These are phyloP conservation scores for Cladosporium sp. DNA, from an alignment of 2,329 filamentous ascomycete genomes.

Conservation along the genomic window DNA sequence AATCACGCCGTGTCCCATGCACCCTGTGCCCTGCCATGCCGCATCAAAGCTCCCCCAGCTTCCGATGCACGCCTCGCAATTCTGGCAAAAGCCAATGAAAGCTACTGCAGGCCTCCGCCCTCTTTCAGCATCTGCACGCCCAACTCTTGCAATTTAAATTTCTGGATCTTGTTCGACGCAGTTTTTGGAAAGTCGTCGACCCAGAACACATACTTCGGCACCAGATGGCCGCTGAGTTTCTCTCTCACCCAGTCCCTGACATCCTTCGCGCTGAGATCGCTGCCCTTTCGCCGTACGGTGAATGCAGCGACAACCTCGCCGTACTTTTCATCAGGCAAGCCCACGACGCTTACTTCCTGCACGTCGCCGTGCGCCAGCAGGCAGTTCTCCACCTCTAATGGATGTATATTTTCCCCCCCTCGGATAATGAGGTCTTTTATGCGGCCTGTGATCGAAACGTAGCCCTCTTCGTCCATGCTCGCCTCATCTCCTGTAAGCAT, in stretches of 20 bases:
- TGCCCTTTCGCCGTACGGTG: constrained; percentile 57
- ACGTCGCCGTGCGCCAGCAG: constrained; percentile 72
- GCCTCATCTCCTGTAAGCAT: constrained; percentile 94
- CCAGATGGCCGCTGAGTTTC: constrained; percentile 71
- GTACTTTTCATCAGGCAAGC: constrained; percentile 76
- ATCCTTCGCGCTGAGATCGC: constrained; percentile 56
- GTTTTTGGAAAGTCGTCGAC: constrained; percentile 86
- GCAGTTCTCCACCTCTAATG: constrained; percentile 87
- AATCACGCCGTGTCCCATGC: not conserved
- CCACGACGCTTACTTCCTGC: constrained; percentile 77
- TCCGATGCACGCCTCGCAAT: not conserved
- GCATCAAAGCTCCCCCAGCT: not conserved
- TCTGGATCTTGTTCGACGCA: constrained; percentile 94
- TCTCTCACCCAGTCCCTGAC: constrained; percentile 71
- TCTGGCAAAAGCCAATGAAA: not conserved
- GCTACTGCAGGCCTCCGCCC: constrained; percentile 34
- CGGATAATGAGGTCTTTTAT: constrained; percentile 96
- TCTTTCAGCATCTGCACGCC: constrained; percentile 54
- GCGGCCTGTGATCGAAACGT: constrained; percentile 81
- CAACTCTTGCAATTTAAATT: constrained; percentile 76
- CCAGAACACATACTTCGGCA: constrained; percentile 90
- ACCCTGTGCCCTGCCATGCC: not conserved
- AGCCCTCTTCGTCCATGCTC: constrained; percentile 77
- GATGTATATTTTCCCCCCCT: constrained; percentile 94
- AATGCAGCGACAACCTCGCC: constrained; percentile 89